Percentiles rank a stretch among this genome's conserved stretches.
Conservation (phyloP, 164 flowering plant genomes). For the Sextonia rubra region DNA sequence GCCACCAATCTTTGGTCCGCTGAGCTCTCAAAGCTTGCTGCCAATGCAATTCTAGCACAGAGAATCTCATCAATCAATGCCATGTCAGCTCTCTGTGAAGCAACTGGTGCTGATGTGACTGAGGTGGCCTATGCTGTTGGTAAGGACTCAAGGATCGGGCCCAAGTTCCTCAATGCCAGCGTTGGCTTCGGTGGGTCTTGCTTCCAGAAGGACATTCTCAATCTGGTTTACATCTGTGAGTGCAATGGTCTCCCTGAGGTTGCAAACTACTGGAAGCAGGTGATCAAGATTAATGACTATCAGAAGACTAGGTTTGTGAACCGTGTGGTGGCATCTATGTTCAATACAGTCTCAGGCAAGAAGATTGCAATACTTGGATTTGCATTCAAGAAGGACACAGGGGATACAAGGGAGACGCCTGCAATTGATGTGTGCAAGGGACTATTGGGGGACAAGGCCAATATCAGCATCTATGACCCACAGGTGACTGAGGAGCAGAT, state of each 20-base stretch:
- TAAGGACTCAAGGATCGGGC: constrained; percentile 21
- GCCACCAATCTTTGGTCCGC: constrained; percentile 25
- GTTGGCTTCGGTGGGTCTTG: constrained; percentile 25
- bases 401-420: constrained; percentile 21
- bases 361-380: constrained; percentile 23
- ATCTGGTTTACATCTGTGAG: constrained; percentile 25
- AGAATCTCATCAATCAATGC: constrained; percentile 23
- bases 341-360: constrained; percentile 26
- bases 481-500: constrained; percentile 63
- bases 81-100: constrained; percentile 24
- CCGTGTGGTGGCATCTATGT: constrained; percentile 23
- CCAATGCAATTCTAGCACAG: constrained; percentile 21
- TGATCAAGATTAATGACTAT: constrained; percentile 19
- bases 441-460: constrained; percentile 55
- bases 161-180: constrained; percentile 16
- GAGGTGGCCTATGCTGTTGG: constrained; percentile 25
- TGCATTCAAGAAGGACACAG: constrained; percentile 23
- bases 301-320: constrained; percentile 23
- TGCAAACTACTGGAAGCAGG: constrained; percentile 23
- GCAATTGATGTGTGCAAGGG: constrained; percentile 22
- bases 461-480: constrained; percentile 56
- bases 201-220: constrained; percentile 25
- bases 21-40: constrained; percentile 26
- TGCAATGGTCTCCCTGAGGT: constrained; percentile 24
- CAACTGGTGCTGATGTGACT: constrained; percentile 21